Percentiles rank a stretch among this genome's conserved stretches.
Evolutionary conservation across 495 filamentous ascomycete genomes (phyloP).

Genomic region (Trichoderma asperelloides): DNA sequence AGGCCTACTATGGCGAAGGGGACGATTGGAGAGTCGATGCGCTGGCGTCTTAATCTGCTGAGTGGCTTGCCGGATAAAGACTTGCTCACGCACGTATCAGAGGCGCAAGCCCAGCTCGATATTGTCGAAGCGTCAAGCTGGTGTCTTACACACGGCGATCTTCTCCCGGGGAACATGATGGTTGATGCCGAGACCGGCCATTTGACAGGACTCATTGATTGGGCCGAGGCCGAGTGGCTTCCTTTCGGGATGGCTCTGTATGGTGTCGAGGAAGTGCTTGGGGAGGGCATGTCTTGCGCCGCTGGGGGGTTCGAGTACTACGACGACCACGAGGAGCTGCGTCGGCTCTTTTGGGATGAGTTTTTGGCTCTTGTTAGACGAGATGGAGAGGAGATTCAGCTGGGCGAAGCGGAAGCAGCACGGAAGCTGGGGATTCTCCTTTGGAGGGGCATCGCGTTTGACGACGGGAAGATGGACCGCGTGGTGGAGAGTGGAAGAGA

Average conservation of each 20-base stretch:
- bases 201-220: constrained; percentile 48
- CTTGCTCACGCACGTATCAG: constrained; percentile 23
- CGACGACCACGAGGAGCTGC: constrained; percentile 27
- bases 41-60: constrained; percentile 22
- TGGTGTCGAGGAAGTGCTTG: constrained; percentile 46
- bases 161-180: constrained; percentile 46
- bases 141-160: constrained; percentile 50
- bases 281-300: constrained; percentile 20
- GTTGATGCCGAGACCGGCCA: constrained; percentile 20
- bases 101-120: constrained; percentile 24
- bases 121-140: constrained; percentile 35
- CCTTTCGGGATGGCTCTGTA: constrained; percentile 49
- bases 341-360: constrained; percentile 39
- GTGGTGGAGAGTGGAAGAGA: constrained; percentile 41
- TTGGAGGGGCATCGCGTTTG: constrained; percentile 53
- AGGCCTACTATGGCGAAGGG: constrained; percentile 17
- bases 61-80: constrained; percentile 3
- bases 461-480: constrained; percentile 44
- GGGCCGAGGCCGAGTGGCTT: constrained; percentile 50
- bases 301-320: constrained; percentile 31
- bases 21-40: constrained; percentile 27
- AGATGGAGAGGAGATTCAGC: constrained; percentile 12
- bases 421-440: constrained; percentile 44
- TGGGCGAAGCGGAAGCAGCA: constrained; percentile 27
- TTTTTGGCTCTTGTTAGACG: constrained; percentile 15